Evolutionary conservation across 164 flowering plant genomes (phyloP).

Genomic region (Taxillus chinensis): DNA sequence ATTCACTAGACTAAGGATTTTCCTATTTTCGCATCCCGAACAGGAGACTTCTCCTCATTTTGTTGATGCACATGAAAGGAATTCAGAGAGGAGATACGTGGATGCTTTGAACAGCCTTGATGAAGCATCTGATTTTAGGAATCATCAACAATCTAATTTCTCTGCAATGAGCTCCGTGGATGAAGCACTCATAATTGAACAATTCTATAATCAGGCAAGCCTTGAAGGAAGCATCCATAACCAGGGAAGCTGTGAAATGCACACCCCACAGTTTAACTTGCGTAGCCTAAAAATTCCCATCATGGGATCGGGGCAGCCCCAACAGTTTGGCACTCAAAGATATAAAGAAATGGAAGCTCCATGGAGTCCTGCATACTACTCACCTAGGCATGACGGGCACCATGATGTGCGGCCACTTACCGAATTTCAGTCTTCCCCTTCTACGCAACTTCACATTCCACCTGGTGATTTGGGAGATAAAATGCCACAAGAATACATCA

Average conservation of each 20-base stretch:
- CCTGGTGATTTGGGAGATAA: constrained; percentile 48
- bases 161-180: constrained; percentile 28
- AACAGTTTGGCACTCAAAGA: constrained; percentile 38
- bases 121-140: constrained; percentile 49
- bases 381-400: constrained; percentile 64
- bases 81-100: constrained; percentile 84
- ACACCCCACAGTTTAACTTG: constrained; percentile 38
- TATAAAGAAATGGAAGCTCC: constrained; percentile 66
- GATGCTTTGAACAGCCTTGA: constrained; percentile 85
- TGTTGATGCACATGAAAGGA: constrained; percentile 64
- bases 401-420: constrained; percentile 41
- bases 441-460: constrained; percentile 39
- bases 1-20: constrained; percentile 71
- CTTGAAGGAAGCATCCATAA: constrained; percentile 39
- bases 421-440: constrained; percentile 73
- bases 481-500: constrained; percentile 41
- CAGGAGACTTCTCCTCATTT: constrained; percentile 47
- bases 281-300: constrained; percentile 48
- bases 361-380: constrained; percentile 89
- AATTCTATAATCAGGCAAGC: constrained; percentile 35
- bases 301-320: constrained; percentile 38
- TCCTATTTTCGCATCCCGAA: constrained; percentile 59
- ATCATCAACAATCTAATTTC: constrained; percentile 32
- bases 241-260: constrained; percentile 44
- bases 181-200: constrained; percentile 37